Conservation (phyloP, 2,329 filamentous ascomycete species). For the Leptographium galeiforme region DNA sequence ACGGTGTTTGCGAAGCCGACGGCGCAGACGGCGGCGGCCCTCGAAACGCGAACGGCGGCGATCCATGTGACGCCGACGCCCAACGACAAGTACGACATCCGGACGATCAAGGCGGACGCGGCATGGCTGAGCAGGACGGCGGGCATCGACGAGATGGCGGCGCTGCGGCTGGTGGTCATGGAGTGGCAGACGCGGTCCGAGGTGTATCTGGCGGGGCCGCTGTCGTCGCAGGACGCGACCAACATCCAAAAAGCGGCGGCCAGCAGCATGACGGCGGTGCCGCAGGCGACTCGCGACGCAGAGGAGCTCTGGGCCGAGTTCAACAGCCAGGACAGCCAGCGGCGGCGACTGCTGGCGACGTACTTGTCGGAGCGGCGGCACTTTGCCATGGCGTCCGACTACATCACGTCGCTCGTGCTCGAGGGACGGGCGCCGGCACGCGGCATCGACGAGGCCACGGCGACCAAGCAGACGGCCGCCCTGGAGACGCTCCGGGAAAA, state of each 20-base stretch:
- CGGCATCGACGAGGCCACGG: background rate
- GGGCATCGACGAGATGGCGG: slow-evolving; percentile 66
- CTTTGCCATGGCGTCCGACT: slow-evolving; percentile 51
- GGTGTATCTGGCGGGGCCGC: slow-evolving; percentile 54
- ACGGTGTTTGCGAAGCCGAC: slow-evolving; percentile 52
- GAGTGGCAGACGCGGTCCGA: slow-evolving; percentile 75
- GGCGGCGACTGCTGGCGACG: slow-evolving; percentile 52
- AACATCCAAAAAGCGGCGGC: slow-evolving; percentile 65
- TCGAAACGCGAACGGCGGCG: slow-evolving; percentile 74
- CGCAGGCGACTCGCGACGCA: slow-evolving; percentile 30
- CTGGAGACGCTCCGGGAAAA: slow-evolving; percentile 4
- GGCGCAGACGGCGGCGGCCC: slow-evolving; percentile 52
- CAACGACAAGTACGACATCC: slow-evolving; percentile 56
- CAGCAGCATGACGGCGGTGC: slow-evolving; percentile 28
- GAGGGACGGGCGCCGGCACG: slow-evolving; percentile 15
- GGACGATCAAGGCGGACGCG: slow-evolving; percentile 71
- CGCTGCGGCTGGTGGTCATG: slow-evolving; percentile 64
- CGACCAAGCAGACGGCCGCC: background rate
- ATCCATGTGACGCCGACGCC: slow-evolving; percentile 65
- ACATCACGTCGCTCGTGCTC: slow-evolving; percentile 36
- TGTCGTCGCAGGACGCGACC: slow-evolving; percentile 65
- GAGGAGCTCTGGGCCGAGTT: slow-evolving; percentile 46
- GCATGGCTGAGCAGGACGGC: slow-evolving; percentile 72
- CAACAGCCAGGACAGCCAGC: slow-evolving; percentile 47
- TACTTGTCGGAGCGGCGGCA: slow-evolving; percentile 61